Base-by-base conservation (phyloP, 257 asterid species). In the Salvia hispanica region DNA sequence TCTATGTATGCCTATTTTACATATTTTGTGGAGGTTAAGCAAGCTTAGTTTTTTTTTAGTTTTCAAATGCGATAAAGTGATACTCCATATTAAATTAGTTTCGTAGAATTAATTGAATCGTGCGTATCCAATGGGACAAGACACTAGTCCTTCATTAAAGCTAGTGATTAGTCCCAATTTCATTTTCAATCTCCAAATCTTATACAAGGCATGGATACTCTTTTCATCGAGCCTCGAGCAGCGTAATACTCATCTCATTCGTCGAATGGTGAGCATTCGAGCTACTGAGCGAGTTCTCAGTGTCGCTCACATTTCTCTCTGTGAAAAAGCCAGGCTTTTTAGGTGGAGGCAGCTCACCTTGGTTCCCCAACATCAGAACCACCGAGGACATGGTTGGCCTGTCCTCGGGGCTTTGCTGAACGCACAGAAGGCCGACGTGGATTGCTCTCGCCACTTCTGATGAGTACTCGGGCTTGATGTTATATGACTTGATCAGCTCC, bases 261-360 rank as follows among this genome's bases (percentile, higher is more conserved):
- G 72, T 16, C 4, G 72, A 66, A 53, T 44, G 37, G 9, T 21
- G 31, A 18, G 62, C 8, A 2, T n/a, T 53, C 5, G 43, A 54
- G 72, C 63, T 67, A 13, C 67, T 43, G 40, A 37, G 5, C 25
- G 63, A 67, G 9, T 21, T 52, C 6, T 40, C 63, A 2, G 55
- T 67, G 13, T 67, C 44, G 1, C 28, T 36, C 3, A 54, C n/a
- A 13, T 67, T 54, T 43, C 72, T 55, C 5, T 67, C 63, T 1
- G 63, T 67, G 72, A 67, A 67, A 37, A 67, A 67, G 0, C 63
- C 63, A 4, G 72, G 72, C 16, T 42, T 67, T 21, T 67, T 66
- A 18, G 72, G 61, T 53, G 39, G 72, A 40, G 72, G 72, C 33
- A 66, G 62, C 62, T 39, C 72, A 4, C 72, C 72, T 21, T 66